phyloP scores from a whole-genome alignment of 768 basidiomycete species.

The Mycena sanguinolenta region DNA sequence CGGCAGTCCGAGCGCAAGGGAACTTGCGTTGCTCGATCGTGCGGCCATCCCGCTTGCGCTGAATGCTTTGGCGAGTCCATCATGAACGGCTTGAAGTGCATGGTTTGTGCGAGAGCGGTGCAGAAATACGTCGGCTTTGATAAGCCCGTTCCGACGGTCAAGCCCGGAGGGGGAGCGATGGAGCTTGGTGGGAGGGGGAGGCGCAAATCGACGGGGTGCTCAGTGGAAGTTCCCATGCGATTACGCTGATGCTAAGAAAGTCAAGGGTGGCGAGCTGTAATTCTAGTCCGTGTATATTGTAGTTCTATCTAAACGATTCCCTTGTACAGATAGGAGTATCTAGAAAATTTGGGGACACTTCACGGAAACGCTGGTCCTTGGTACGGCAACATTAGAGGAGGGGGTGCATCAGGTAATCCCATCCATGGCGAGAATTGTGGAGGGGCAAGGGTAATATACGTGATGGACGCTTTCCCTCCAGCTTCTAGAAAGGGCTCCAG shows the following conservation, averaged over 20 bases:
- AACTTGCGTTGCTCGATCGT: background rate
- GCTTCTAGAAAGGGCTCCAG: background rate
- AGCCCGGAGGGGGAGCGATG: slow-evolving; percentile 10
- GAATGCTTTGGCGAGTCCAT: background rate
- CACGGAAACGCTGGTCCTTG: background rate
- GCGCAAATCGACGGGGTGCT: background rate
- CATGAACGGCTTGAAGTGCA: background rate
- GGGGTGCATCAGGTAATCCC: background rate
- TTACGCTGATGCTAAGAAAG: slow-evolving; percentile 8
- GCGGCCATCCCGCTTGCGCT: background rate
- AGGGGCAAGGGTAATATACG: too few relatives aligned
- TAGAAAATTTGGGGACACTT: too few relatives aligned
- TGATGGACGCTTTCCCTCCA: background rate
- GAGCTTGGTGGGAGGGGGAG: slow-evolving; percentile 7
- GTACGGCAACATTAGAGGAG: background rate
- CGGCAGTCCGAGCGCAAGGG: background rate
- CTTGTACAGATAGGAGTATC: too few relatives aligned
- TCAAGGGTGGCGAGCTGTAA: too few relatives aligned
- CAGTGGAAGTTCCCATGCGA: background rate
- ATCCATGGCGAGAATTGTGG: background rate
- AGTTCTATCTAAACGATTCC: too few relatives aligned
- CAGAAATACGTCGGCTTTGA: background rate
- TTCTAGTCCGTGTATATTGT: too few relatives aligned
- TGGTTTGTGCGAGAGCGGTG: background rate
- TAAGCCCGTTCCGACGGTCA: slow-evolving; percentile 3